Evolutionary conservation across 371 early-diverging fungal genomes (phyloP).

Genomic region (Syncephalis fuscata): DNA sequence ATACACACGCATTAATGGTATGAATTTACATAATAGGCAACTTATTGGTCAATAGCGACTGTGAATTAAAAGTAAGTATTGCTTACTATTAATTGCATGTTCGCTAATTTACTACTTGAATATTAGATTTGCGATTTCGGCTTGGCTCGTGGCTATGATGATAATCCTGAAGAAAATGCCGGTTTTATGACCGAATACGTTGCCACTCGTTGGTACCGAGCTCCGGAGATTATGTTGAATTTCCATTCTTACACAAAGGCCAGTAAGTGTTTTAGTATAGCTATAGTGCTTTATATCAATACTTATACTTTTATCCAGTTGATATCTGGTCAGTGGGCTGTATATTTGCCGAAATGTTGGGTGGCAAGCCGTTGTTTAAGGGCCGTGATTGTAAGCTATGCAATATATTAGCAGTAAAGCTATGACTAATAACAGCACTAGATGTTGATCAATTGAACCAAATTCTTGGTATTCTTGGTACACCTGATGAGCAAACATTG

Average conservation of each 20-base stretch:
- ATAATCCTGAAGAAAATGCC: conserved; percentile 57
- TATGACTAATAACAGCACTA: conserved; percentile 8
- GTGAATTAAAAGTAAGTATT: conserved; percentile 59
- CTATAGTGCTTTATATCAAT: too few relatives aligned
- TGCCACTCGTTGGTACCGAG: conserved; percentile 97
- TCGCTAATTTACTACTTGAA: neutral
- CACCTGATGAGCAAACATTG: conserved; percentile 90
- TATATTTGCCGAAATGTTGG: conserved; percentile 92
- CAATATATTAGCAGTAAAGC: neutral
- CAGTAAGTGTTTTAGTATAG: conserved; percentile 40
- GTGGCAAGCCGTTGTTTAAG: conserved; percentile 75
- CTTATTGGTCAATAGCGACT: conserved; percentile 93
- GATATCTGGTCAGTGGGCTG: conserved; percentile 99
- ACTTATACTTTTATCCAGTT: conserved; percentile 19
- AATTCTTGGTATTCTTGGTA: conserved; percentile 92
- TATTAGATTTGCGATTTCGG: conserved; percentile 85
- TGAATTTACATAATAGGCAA: conserved; percentile 28
- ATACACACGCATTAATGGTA: neutral
- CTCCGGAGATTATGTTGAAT: conserved; percentile 96
- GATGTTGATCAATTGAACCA: conserved; percentile 97
- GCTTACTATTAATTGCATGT: neutral
- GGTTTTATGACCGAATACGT: conserved; percentile 96
- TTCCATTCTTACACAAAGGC: conserved; percentile 90
- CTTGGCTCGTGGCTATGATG: conserved; percentile 79
- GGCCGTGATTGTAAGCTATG: conserved; percentile 65